A percentile compares a stretch with the other conserved stretches of the same genome.
phyloP scores from a whole-genome alignment of 495 filamentous ascomycete species.

The Neurospora terricola region DNA sequence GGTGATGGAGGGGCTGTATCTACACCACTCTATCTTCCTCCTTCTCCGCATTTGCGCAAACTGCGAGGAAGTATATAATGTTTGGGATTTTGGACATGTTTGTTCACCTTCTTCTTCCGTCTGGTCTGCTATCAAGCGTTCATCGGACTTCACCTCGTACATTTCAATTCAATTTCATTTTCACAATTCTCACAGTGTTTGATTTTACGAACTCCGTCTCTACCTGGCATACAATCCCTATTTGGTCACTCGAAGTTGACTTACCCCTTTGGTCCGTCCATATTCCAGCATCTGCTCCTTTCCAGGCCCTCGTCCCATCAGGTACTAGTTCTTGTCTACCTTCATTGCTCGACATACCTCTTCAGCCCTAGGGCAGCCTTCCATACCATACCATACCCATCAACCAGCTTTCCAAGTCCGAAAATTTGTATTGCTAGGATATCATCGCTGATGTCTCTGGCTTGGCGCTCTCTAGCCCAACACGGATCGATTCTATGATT shows the following conservation, averaged over 20 bases:
- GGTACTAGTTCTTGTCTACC: neutral
- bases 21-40: neutral
- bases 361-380: neutral
- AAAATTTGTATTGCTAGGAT: constrained; percentile 3
- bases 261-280: neutral
- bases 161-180: neutral
- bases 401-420: neutral
- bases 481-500: constrained; percentile 13
- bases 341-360: neutral
- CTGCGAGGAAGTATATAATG: constrained; percentile 10
- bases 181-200: neutral
- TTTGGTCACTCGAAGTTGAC: neutral
- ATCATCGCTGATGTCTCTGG: constrained; percentile 19
- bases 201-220: neutral
- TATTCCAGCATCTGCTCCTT: neutral
- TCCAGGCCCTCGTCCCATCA: neutral
- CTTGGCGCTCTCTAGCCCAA: constrained; percentile 13
- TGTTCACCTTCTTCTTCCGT: neutral
- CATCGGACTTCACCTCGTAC: neutral
- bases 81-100: neutral
- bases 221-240: neutral
- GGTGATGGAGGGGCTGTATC: neutral
- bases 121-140: neutral
- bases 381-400: neutral
- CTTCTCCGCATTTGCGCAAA: constrained; percentile 29